phyloP scores from a whole-genome alignment of 176 grass and related monocot genomes.

The Areca catechu region DNA sequence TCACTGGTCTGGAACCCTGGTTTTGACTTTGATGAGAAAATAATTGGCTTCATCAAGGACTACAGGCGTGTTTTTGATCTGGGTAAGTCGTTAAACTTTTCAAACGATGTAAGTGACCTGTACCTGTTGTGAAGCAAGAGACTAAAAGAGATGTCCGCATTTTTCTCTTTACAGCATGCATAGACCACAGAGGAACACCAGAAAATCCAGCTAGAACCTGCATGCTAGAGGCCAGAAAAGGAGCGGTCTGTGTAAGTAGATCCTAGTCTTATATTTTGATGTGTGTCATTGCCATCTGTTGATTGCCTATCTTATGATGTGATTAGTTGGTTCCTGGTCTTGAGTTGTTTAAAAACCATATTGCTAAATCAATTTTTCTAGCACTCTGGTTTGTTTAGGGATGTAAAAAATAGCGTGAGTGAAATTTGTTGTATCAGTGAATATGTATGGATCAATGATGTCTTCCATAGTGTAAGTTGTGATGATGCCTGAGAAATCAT shows the following conservation, averaged over 20 bases:
- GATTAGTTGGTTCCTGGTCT: constrained; percentile 4
- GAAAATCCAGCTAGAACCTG: constrained; percentile 81
- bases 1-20: constrained; percentile 95
- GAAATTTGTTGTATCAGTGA: too few species aligned
- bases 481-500: too few species aligned
- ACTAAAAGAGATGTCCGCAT: too few species aligned
- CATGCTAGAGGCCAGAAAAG: constrained; percentile 65
- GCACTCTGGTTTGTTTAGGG: too few species aligned
- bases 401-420: too few species aligned
- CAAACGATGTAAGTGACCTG: too few species aligned
- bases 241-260: constrained; percentile 62
- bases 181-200: constrained; percentile 91
- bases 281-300: background rate
- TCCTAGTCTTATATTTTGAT: background rate
- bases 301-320: background rate
- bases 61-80: constrained; percentile 88
- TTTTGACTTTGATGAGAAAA: constrained; percentile 87
- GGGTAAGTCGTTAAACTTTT: constrained; percentile 25
- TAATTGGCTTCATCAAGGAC: constrained; percentile 68
- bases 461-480: too few species aligned
- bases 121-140: too few species aligned
- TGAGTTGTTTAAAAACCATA: background rate
- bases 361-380: too few species aligned
- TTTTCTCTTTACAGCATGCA: constrained; percentile 46
- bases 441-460: too few species aligned